A percentile compares a stretch with the other conserved stretches of the same genome.
Conservation (phyloP, 78 protist species). For the Dictyostelium firmibasis region DNA sequence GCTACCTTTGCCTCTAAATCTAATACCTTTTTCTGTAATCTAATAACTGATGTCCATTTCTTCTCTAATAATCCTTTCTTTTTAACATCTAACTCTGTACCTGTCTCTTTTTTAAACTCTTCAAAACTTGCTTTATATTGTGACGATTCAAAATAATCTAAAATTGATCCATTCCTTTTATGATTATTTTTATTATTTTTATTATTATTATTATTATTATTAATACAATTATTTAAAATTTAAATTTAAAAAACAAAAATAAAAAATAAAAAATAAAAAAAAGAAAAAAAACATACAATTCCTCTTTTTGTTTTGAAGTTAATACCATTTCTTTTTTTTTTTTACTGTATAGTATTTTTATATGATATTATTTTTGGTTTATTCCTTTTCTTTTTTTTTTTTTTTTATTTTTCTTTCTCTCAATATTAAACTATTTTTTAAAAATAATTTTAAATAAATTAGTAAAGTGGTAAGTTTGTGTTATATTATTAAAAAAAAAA, state of each 20-base stretch:
- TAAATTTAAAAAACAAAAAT: too few species aligned
- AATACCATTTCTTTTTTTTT: conserved; percentile 6
- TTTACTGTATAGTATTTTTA: background rate
- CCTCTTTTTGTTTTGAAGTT: conserved; percentile 28
- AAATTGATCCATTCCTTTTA: conserved; percentile 38
- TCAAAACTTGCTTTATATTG: conserved; percentile 48
- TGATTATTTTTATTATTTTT: background rate
- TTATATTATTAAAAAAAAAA: too few species aligned
- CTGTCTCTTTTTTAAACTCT: conserved; percentile 65
- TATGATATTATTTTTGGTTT: background rate
- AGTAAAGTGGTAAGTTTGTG: background rate
- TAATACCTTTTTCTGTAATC: conserved; percentile 86
- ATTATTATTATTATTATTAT: background rate
- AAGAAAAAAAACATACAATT: background rate
- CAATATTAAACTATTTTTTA: too few species aligned
- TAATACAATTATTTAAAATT: background rate
- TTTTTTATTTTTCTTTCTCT: background rate
- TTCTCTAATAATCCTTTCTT: conserved; percentile 84
- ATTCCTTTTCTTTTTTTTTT: background rate
- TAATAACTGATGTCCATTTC: conserved; percentile 91
- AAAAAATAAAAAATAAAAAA: too few species aligned
- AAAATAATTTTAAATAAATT: too few species aligned
- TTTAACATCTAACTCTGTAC: conserved; percentile 52
- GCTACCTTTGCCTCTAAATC: conserved; percentile 82
- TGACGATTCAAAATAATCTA: conserved; percentile 70